Percentiles rank a stretch among this genome's conserved stretches.
Evolutionary conservation across 768 basidiomycete genomes (phyloP).

Genomic region (Russula sp.): DNA sequence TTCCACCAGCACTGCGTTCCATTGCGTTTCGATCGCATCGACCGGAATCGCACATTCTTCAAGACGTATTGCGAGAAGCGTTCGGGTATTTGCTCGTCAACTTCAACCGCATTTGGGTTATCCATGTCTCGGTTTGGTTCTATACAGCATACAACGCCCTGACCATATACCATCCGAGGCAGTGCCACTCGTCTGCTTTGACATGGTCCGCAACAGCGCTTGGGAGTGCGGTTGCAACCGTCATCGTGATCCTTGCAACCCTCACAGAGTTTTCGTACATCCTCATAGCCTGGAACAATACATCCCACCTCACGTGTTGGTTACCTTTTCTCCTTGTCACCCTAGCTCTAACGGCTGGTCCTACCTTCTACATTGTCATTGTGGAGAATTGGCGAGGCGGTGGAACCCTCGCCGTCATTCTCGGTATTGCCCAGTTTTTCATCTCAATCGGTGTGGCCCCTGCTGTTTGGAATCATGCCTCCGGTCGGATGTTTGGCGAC

Average conservation of each 20-base stretch:
- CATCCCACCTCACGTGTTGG: conserved; percentile 90
- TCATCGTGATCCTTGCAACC: conserved; percentile 95
- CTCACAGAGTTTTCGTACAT: conserved; percentile 96
- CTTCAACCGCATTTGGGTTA: no score
- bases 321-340: conserved; percentile 87
- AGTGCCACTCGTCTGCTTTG: conserved; percentile 68
- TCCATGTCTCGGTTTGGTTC: no score
- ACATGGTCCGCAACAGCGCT: conserved; percentile 92
- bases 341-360: conserved; percentile 86
- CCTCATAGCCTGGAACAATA: conserved; percentile 98
- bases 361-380: conserved; percentile 92
- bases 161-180: conserved; percentile 58
- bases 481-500: conserved; percentile 98
- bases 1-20: conserved; percentile 81
- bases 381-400: conserved; percentile 58
- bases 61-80: no score
- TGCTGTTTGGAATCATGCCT: conserved; percentile 88
- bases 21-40: no score
- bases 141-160: no score
- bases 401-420: conserved; percentile 81
- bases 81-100: no score
- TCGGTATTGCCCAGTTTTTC: conserved; percentile 95
- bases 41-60: no score
- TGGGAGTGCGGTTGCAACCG: conserved; percentile 91
- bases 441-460: conserved; percentile 82